phyloP scores from a whole-genome alignment of 768 basidiomycete species.

The Mycena olivaceomarginata region DNA sequence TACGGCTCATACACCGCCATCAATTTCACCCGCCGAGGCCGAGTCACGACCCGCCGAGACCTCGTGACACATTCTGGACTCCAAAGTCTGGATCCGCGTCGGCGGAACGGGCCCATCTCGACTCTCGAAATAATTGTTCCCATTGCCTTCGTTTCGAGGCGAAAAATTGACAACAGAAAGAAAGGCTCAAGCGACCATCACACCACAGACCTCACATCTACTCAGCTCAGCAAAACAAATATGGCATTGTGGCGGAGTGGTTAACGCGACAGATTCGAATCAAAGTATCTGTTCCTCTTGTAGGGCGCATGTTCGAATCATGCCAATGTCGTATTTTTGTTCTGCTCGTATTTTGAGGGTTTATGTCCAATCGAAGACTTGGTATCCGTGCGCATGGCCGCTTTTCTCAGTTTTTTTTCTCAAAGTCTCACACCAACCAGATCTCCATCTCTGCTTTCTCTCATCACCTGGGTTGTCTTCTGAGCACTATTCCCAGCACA shows the following conservation, averaged over 20 bases:
- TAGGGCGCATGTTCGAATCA: constrained; percentile 37
- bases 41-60: not conserved
- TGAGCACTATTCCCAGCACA: no score
- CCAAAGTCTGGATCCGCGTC: not conserved
- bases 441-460: no score
- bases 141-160: no score
- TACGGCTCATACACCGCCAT: not conserved
- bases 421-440: no score
- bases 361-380: no score
- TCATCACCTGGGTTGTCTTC: no score
- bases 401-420: no score
- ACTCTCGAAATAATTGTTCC: not conserved
- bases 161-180: not conserved
- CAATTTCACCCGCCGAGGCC: not conserved
- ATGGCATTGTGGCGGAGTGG: constrained; percentile 31
- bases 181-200: not conserved
- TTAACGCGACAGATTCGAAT: constrained; percentile 40
- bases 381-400: no score
- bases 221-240: no score
- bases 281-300: constrained; percentile 29
- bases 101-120: no score
- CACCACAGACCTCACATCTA: no score
- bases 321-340: constrained; percentile 26
- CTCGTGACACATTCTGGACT: not conserved
- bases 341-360: no score